Conservation (phyloP, 2,329 filamentous ascomycete genomes). For the Neopestalotiopsis sp. region DNA sequence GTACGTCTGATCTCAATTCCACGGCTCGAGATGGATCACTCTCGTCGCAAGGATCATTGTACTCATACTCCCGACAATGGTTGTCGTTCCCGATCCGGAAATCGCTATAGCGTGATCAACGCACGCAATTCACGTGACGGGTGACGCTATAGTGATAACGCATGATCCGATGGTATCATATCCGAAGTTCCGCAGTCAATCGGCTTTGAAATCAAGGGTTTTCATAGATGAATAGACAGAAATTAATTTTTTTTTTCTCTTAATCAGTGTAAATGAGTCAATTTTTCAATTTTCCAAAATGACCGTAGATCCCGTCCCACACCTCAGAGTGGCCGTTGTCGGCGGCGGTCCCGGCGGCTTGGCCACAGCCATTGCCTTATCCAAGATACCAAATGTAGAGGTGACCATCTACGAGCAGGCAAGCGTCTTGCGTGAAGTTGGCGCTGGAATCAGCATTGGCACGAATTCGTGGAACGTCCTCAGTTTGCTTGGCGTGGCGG, state of each 20-base stretch:
- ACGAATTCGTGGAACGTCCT: conserved; percentile 54
- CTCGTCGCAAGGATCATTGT: neutral
- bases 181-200: neutral
- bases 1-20: conserved; percentile 36
- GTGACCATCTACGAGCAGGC: conserved; percentile 52
- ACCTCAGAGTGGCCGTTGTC: conserved; percentile 31
- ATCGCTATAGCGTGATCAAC: conserved; percentile 18
- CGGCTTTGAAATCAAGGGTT: neutral
- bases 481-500: conserved; percentile 49
- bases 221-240: neutral
- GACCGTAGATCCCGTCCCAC: conserved; percentile 27
- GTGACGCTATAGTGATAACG: conserved; percentile 30
- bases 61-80: neutral
- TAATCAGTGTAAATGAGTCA: neutral
- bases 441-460: conserved; percentile 52
- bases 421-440: conserved; percentile 49
- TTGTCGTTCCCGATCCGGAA: neutral
- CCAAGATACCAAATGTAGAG: conserved; percentile 44
- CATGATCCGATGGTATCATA: neutral
- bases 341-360: conserved; percentile 37
- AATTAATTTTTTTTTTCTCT: neutral
- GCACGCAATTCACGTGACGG: conserved; percentile 35
- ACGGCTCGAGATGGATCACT: neutral
- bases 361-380: conserved; percentile 50
- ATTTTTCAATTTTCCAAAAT: conserved; percentile 21